A percentile compares a stretch with the other conserved stretches of the same genome.
Conservation (phyloP, 2,329 filamentous ascomycete genomes). For the Thielaviopsis euricoi region DNA sequence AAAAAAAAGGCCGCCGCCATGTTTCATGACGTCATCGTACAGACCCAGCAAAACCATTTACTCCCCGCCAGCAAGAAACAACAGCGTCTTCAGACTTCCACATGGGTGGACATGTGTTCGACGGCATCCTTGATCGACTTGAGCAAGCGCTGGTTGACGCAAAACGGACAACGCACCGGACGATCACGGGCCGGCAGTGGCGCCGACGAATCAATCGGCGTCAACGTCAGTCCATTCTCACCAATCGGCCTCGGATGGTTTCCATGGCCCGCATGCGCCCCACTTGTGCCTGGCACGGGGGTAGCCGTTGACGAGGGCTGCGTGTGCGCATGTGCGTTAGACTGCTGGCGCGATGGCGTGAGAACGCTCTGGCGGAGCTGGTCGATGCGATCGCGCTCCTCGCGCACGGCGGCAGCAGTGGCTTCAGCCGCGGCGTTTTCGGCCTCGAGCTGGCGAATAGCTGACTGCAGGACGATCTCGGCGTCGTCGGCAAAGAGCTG, state of each 20-base stretch:
- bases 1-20: not conserved
- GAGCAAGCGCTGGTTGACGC: constrained; percentile 44
- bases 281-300: too few species aligned
- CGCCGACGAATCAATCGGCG: constrained; percentile 35
- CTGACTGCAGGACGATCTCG: constrained; percentile 41
- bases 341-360: constrained; percentile 13
- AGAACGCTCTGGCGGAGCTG: constrained; percentile 17
- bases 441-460: constrained; percentile 39
- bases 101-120: constrained; percentile 45
- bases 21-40: not conserved
- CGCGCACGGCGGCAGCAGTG: constrained; percentile 36
- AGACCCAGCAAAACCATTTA: not conserved
- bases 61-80: too few species aligned
- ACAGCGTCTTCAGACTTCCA: too few species aligned
- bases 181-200: constrained; percentile 30
- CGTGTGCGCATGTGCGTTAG: constrained; percentile 12
- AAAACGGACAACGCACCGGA: constrained; percentile 42
- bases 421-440: constrained; percentile 42
- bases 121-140: constrained; percentile 44
- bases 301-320: too few species aligned
- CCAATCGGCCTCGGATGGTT: constrained; percentile 8
- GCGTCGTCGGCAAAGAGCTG: constrained; percentile 31
- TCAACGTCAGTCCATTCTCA: constrained; percentile 31
- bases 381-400: constrained; percentile 34
- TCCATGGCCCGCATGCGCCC: constrained; percentile 13